These are phyloP conservation scores for Diutina sp. DNA, from an alignment of 1,139 yeast species.

Conservation along the genomic window DNA sequence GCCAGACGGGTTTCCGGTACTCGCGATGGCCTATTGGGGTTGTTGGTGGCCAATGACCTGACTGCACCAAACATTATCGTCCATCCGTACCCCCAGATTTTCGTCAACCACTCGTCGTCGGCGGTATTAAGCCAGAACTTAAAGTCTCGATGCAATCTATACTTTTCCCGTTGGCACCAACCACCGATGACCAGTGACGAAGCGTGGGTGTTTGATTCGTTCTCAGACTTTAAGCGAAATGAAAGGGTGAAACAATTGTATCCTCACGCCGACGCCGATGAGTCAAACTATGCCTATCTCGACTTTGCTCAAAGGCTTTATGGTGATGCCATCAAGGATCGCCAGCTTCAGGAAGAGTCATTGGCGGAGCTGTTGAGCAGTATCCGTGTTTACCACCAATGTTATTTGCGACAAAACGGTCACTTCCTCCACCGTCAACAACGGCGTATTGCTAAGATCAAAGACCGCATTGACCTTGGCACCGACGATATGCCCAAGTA, in stretches of 20 bases:
- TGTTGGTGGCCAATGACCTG: not conserved
- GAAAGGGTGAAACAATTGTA: not conserved
- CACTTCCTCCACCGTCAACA: not conserved
- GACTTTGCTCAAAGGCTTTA: not conserved
- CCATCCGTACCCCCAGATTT: not conserved
- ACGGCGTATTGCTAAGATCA: not conserved
- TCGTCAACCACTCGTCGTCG: not conserved
- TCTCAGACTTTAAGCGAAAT: not conserved
- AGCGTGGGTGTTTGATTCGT: not conserved
- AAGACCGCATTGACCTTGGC: not conserved
- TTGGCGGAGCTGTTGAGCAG: not conserved
- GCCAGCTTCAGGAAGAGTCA: not conserved
- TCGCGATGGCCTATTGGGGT: not conserved
- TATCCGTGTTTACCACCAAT: not conserved
- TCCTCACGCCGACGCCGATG: not conserved
- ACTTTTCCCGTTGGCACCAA: not conserved
- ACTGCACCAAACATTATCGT: not conserved
- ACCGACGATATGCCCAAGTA: not conserved
- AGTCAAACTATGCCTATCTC: not conserved
- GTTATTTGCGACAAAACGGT: not conserved
- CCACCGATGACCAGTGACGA: not conserved
- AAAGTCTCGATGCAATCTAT: not conserved
- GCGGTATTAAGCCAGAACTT: not conserved
- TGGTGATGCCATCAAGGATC: not conserved
- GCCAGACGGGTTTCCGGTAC: not conserved